Conservation (phyloP, 2,329 filamentous ascomycete genomes). For the Rosellinia necatrix region DNA sequence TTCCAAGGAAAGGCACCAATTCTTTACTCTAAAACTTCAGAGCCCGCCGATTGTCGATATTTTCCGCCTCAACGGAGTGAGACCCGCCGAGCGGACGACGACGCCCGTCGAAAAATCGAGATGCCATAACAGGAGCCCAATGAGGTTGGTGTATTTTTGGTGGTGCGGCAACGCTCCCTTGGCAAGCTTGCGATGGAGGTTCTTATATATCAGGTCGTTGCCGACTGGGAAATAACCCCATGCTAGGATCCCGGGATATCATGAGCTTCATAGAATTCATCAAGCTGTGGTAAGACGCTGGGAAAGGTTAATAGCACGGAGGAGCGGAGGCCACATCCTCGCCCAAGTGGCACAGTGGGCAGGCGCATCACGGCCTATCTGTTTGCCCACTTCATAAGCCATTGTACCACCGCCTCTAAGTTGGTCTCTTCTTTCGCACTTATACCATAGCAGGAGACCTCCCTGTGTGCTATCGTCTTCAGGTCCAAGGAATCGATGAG, state of each 20-base stretch:
- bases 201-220: slow-evolving; percentile 43
- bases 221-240: slow-evolving; percentile 37
- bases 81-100: slow-evolving; percentile 32
- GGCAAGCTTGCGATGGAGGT: slow-evolving; percentile 40
- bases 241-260: slow-evolving; percentile 40
- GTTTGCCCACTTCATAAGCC: slow-evolving; percentile 88
- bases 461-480: slow-evolving; percentile 84
- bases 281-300: slow-evolving; percentile 32
- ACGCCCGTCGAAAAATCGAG: slow-evolving; percentile 29
- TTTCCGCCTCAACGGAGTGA: slow-evolving; percentile 34
- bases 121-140: slow-evolving; percentile 31
- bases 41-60: slow-evolving; percentile 32
- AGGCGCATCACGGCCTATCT: slow-evolving; percentile 54
- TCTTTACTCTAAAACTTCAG: slow-evolving; percentile 32
- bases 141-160: slow-evolving; percentile 28
- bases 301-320: slow-evolving; percentile 13
- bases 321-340: not conserved
- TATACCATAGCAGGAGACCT: slow-evolving; percentile 98
- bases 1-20: slow-evolving; percentile 28
- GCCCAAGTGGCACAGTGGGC: slow-evolving; percentile 2
- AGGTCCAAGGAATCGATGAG: slow-evolving; percentile 91
- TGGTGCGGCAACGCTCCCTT: slow-evolving; percentile 30
- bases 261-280: slow-evolving; percentile 41
- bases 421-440: slow-evolving; percentile 99
- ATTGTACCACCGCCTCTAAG: slow-evolving; percentile 93